Evolutionary conservation across 306 rosid species (phyloP).

Genomic region (Gleditsia sinensis): DNA sequence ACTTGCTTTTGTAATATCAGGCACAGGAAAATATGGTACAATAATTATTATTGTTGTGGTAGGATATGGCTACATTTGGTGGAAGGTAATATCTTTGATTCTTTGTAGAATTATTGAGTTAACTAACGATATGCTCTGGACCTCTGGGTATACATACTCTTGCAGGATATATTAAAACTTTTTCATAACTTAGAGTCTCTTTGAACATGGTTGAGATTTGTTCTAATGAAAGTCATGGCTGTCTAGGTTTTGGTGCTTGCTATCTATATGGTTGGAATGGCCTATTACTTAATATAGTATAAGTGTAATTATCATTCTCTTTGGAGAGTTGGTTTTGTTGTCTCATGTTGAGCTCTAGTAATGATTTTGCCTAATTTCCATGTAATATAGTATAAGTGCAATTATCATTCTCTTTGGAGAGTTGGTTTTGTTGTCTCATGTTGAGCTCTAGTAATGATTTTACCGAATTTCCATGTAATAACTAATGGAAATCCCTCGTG

Average conservation of each 20-base stretch:
- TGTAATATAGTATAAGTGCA: conserved; percentile 1
- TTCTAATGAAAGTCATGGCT: conserved; percentile 5
- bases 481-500: background rate
- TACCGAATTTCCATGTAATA: background rate
- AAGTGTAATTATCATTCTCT: conserved; percentile 8
- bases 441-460: conserved; percentile 28
- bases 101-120: conserved; percentile 19
- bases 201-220: background rate
- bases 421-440: background rate
- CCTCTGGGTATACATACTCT: conserved; percentile 2
- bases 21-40: conserved; percentile 61
- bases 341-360: conserved; percentile 24
- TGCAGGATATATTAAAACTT: background rate
- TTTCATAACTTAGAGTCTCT: background rate
- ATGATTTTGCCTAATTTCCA: background rate
- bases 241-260: conserved; percentile 18
- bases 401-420: conserved; percentile 12
- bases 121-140: conserved; percentile 23
- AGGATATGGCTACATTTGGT: conserved; percentile 89
- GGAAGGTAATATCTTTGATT: conserved; percentile 73
- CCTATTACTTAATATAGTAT: conserved; percentile 3
- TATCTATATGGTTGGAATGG: conserved; percentile 8
- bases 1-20: conserved; percentile 50
- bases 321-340: background rate
- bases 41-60: conserved; percentile 64